Conservation (phyloP, 768 basidiomycete genomes). For the Termitomyces sp. region DNA sequence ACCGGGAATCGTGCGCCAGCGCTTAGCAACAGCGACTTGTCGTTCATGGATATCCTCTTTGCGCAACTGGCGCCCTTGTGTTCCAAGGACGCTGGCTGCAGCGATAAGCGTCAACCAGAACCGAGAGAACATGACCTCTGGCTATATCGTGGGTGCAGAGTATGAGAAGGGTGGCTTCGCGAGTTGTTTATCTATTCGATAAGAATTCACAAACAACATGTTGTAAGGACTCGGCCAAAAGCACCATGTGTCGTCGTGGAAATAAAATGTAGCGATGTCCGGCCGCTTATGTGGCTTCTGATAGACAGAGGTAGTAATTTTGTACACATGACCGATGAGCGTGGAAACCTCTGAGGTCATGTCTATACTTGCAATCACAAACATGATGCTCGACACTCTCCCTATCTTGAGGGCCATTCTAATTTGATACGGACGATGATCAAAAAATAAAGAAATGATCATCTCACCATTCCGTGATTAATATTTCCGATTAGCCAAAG, state of each 20-base stretch:
- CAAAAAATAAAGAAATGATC: background rate
- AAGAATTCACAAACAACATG: background rate
- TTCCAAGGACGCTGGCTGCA: slow-evolving; percentile 10
- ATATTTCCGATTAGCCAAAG: background rate
- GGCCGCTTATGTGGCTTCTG: background rate
- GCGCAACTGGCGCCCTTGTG: slow-evolving; percentile 25
- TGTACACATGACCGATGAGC: background rate
- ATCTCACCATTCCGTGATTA: background rate
- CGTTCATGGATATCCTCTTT: slow-evolving; percentile 38
- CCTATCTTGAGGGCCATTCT: background rate
- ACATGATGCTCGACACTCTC: background rate
- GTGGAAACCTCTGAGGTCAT: background rate
- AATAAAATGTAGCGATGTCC: background rate
- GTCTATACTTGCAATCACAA: slow-evolving; percentile 1
- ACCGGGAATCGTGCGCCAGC: slow-evolving; percentile 19
- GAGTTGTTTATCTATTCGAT: background rate
- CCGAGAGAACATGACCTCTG: slow-evolving; percentile 9
- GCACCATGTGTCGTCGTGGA: slow-evolving; percentile 1
- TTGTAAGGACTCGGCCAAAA: background rate
- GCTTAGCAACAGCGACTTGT: slow-evolving; percentile 44
- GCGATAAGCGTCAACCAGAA: slow-evolving; percentile 15
- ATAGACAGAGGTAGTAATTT: background rate
- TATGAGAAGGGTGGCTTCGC: background rate
- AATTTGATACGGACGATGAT: background rate
- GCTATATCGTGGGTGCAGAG: background rate